Percentiles rank a stretch among this genome's conserved stretches.
Evolutionary conservation across 129 eudicot genomes (phyloP).

Genomic region (sunflower (Helianthus annuus)): HanXRQr2.0-SUNRISE NC_035436.2:192898883-192899382

Average conservation of each 20-base stretch:
- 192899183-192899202: constrained; percentile 83
- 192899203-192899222: constrained; percentile 18
- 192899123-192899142: constrained; percentile 75
- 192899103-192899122: constrained; percentile 93
- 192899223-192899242: constrained; percentile 1
- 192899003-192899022: constrained; percentile 37
- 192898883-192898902: not conserved
- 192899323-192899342: constrained; percentile 67
- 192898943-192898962: constrained; percentile 97
- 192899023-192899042: not conserved
- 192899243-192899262: not conserved
- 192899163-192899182: constrained; percentile 81
- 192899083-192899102: constrained; percentile 19
- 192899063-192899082: constrained; percentile 4
- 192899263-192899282: not conserved
- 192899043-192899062: not conserved
- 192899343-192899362: constrained; percentile 70
- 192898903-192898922: constrained; percentile 5
- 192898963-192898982: constrained; percentile 96
- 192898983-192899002: constrained; percentile 96
- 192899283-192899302: not conserved
- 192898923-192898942: constrained; percentile 35
- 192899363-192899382: constrained; percentile 50
- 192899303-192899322: constrained; percentile 58
- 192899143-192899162: constrained; percentile 86